Evolutionary conservation across 2,329 filamentous ascomycete species (phyloP).

Genomic region (Blastomyces gilchristii): DNA sequence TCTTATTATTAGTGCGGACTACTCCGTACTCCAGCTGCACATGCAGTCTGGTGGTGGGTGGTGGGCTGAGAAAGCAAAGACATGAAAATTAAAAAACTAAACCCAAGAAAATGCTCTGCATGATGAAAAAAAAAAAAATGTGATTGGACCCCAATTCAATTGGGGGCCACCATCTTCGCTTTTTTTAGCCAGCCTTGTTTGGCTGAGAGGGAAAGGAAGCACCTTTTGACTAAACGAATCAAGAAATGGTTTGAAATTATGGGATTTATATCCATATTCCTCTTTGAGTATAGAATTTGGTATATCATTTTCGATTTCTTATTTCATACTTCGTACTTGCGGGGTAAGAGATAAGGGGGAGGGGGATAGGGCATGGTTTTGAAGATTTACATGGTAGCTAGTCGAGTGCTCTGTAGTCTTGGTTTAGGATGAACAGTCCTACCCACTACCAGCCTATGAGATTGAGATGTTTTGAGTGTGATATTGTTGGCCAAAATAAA

Average conservation of each 20-base stretch:
- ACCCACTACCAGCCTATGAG: no score
- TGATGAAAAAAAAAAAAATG: neutral
- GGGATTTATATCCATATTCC: neutral
- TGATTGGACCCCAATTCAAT: neutral
- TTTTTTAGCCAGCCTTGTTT: neutral
- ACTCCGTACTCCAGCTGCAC: neutral
- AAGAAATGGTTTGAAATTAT: neutral
- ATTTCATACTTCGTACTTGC: no score
- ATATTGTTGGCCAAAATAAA: neutral
- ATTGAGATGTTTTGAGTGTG: neutral
- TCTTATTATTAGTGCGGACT: neutral
- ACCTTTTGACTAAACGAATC: neutral
- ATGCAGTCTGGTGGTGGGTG: neutral
- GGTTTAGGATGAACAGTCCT: no score
- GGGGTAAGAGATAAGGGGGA: no score
- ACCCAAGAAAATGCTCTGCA: no score
- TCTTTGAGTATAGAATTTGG: neutral
- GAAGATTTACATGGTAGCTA: no score
- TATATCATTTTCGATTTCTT: neutral
- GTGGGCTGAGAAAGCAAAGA: neutral
- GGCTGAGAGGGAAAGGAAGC: neutral
- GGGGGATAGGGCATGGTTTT: no score
- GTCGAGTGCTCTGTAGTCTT: no score
- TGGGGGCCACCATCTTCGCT: neutral
- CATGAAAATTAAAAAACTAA: neutral